Evolutionary conservation across 2,329 filamentous ascomycete genomes (phyloP), one percentile per base, ranked within the genome.

Genomic region (Hypoxylon rubiginosum): DNA sequence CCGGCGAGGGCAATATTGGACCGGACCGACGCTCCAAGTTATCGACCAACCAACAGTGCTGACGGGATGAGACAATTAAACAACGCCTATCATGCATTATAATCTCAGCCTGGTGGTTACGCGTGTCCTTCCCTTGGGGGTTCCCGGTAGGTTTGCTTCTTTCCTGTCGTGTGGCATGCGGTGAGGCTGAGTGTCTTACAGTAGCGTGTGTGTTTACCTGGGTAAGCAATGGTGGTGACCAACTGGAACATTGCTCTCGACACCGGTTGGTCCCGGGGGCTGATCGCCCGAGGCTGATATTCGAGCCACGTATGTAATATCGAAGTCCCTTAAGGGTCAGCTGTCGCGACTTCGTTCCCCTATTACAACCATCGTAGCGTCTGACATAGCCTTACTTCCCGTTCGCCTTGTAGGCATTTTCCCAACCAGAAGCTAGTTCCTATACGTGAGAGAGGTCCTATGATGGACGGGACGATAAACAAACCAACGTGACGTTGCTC

Each of bases 171-270:
- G 57, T 69, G 43, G 63, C 39, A 62, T 62, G 63, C 56, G 66
- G 58, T 66, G 66, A 69, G 66, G 66, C 66, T 69, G 66, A 69
- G 53, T 66, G 63, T 69, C 62, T 68, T 63, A 63, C 63, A 64
- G 60, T 41, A 56, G 28, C 21, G 21, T 24, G 21, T 24, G 21
- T 24, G 49, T 51, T 9, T 41, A 48, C 17, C 51, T 24, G 55
- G 48, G 48, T 57, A 56, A 58, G 59, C 53, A 19, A 56, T 49
- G 43, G 39, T 39, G 52, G 51, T 45, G 53, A 49, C 59, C 64
- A 63, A 56, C 64, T 50, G 39, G 48, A 53, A 58, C 50, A 32
- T 45, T 43, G 54, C 39, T 56, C 43, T 53, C 17, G 49, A 57
- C 26, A 52, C 50, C 53, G 54, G 58, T 69, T 64, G 67, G 64